Base-by-base conservation (phyloP, 768 basidiomycete genomes). In the Coprinopsis sp. region DNA sequence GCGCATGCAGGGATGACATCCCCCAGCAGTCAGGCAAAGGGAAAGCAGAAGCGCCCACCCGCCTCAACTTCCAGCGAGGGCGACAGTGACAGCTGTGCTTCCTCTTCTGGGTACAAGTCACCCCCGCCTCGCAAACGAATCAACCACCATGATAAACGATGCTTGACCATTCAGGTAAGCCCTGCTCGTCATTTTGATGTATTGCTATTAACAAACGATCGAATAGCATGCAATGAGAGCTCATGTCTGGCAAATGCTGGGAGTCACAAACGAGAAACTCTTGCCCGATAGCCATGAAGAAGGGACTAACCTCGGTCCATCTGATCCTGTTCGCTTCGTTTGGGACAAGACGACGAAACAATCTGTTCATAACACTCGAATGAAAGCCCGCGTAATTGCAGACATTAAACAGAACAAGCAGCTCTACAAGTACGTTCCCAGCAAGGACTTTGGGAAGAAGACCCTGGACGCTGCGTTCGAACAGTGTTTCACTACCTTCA, bases 301-400 rank as follows among this genome's bases (percentile, higher is more conserved):
- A 55, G 81, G 78, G 13, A 65, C 61, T 10, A 55, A 64, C 3
- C 54, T 81, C 1, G 66, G 63, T 2, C 55, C 67, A 10, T 59
- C 69, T 18, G 74, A 81, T n/a, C 76, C 84, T 1, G 69, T 88
- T 12, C 81, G 86, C 16, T 88, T 88, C 52, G 81, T 87, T 3
- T 89, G 87, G 87, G 79, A 83, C 51, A 86, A 85, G 60, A 89
- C 87, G 2, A 69, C 76, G 10, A 84, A 80, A 50, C 83, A 87
- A 54, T 88, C 85, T 1, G 73, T 79, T 16, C 86, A 87, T 55
- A 89, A 89, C 49, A 68, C 72, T 8, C 73, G 76, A 12, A 87
- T 87, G 85, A 87, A 83, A 64, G 63, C 70, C 13, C 78, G 80
- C 7, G 60, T 87, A 6, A 58, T 87, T 18, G 67, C 68, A 6